Conservation (phyloP, 192 early-diverging fungal genomes). For the Coemansia sp. region DNA sequence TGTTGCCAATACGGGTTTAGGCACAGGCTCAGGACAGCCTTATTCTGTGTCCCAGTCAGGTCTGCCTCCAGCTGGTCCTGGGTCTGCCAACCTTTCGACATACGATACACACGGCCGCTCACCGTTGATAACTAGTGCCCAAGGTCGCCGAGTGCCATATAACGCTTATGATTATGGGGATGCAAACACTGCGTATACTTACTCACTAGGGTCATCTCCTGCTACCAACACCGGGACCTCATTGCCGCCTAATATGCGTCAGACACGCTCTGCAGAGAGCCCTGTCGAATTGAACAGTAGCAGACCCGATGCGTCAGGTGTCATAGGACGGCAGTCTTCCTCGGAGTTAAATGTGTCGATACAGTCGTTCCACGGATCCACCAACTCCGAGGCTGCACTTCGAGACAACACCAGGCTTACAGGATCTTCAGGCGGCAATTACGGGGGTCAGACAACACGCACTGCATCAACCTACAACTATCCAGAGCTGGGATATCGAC, state of each 20-base stretch:
- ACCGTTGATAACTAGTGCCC: slow-evolving; percentile 30
- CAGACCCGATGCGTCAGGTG: slow-evolving; percentile 8
- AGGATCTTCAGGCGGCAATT: not conserved
- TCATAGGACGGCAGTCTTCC: slow-evolving; percentile 15
- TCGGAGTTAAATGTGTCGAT: slow-evolving; percentile 19
- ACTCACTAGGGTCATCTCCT: slow-evolving; percentile 21
- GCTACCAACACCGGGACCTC: not conserved
- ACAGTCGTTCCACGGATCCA: slow-evolving; percentile 6
- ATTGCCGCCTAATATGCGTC: slow-evolving; percentile 17
- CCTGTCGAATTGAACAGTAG: slow-evolving; percentile 11
- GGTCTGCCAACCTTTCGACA: slow-evolving; percentile 25
- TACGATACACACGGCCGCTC: slow-evolving; percentile 24
- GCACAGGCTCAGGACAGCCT: slow-evolving; percentile 13
- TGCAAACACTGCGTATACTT: slow-evolving; percentile 7
- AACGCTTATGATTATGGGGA: slow-evolving; percentile 41
- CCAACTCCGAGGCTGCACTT: slow-evolving; percentile 8
- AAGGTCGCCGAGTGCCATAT: slow-evolving; percentile 34
- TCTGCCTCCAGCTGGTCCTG: slow-evolving; percentile 38
- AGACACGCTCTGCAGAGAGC: slow-evolving; percentile 25
- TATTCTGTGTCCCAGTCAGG: slow-evolving; percentile 49
- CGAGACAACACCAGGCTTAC: not conserved
- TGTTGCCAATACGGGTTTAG: not conserved
- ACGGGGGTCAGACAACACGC: not conserved
- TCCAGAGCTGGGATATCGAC: slow-evolving; percentile 36
- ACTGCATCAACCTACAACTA: slow-evolving; percentile 32